Base-by-base conservation (phyloP, 176 grass and related monocot genomes). In the Eragrostis nindensis region DNA sequence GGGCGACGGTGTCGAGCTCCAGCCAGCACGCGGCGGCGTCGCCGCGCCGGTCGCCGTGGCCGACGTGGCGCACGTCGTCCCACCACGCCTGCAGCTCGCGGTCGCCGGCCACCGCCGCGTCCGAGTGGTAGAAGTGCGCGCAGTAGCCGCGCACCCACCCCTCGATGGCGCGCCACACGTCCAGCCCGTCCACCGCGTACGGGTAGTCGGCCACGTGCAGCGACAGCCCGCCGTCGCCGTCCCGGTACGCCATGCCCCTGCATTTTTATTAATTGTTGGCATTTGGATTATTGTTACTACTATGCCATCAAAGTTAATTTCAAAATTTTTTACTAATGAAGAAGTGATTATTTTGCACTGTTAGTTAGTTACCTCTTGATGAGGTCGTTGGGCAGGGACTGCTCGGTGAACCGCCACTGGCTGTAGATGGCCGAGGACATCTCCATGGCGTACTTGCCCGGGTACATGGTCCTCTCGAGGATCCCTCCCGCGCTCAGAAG, bases 391-490 rank as follows among this genome's bases (percentile, higher is more conserved):
- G 96, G 96, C 49, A 98, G 88, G 48, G 90, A 83, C 65, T 93
- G 96, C 11, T 98, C 96, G 0, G 71, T 85, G 80, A 95, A 98
- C 57, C 90, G 80, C 96, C 96, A 98, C 4, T 78, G 62, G 4
- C 71, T 50, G 16, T 98, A 98, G 81, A 98, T 90, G 36, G 82
- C 53, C 0, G 96, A 95, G 5, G 92, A 95, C 63, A 98, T 76
- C 83, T 95, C 90, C 86, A 91, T 48, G n/a, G 92, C 75, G 62
- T 84, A 95, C 90, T 80, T 98, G 6, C 84, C 90, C 0, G 86
- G 88, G 83, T 82, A 98, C 96, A 98, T 93, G 16, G 90, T 98
- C 84, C 19, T 76, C 90, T 98, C 96, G 0, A 98, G 72, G 68
- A 98, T 41, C 2, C 96, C 96, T 0, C 86, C 90, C 0, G 92